A percentile compares a stretch with the other conserved stretches of the same genome.
Evolutionary conservation across 116 monocot genomes (phyloP).

Genomic region (Phalaenopsis hybrid): DNA sequence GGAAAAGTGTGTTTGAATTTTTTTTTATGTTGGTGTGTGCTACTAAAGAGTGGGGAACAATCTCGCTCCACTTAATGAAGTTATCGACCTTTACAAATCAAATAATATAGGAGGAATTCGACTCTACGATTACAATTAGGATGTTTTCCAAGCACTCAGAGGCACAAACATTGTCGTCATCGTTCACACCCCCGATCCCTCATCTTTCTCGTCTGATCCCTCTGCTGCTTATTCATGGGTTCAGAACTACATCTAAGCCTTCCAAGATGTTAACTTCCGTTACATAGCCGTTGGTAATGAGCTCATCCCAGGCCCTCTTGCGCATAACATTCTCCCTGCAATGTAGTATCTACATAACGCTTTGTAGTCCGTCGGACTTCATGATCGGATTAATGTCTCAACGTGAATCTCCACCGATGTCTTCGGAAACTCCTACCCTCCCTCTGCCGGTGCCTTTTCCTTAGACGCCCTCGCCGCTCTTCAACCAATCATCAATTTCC

Average conservation of each 20-base stretch:
- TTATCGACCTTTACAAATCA: slow-evolving; percentile 33
- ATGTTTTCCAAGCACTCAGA: no score
- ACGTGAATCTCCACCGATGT: slow-evolving; percentile 10
- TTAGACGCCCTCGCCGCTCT: not conserved
- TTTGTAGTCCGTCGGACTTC: slow-evolving; percentile 18
- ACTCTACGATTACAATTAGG: no score
- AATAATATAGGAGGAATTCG: no score
- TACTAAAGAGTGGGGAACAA: no score
- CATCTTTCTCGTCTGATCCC: slow-evolving; percentile 16
- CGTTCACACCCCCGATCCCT: slow-evolving; percentile 46
- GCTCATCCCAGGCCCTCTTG: slow-evolving; percentile 46
- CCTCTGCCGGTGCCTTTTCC: slow-evolving; percentile 27
- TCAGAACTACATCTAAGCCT: slow-evolving; percentile 39
- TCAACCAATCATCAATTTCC: slow-evolving; percentile 24
- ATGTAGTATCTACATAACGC: slow-evolving; percentile 58
- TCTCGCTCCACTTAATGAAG: slow-evolving; percentile 44
- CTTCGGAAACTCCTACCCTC: slow-evolving; percentile 22
- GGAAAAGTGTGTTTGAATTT: no score
- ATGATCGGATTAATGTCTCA: not conserved
- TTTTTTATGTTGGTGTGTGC: no score
- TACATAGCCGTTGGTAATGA: slow-evolving; percentile 77
- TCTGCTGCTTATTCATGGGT: slow-evolving; percentile 59
- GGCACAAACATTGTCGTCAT: slow-evolving; percentile 40
- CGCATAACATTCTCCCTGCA: slow-evolving; percentile 47
- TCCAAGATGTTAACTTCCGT: not conserved